Conservation (phyloP, 352 stramenopile species). For the Plasmopara viticola region DNA sequence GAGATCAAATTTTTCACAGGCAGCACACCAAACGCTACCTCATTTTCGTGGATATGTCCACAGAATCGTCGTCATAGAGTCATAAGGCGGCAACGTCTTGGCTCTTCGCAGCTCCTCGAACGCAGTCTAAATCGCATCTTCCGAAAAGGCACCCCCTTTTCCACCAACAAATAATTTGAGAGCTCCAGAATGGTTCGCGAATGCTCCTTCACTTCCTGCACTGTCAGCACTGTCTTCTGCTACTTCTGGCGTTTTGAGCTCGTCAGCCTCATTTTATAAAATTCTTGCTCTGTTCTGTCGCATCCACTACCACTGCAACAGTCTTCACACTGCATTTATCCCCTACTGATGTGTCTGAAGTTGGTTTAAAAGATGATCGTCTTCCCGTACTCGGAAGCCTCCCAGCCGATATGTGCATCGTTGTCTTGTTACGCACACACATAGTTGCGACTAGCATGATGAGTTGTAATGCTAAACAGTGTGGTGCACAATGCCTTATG, state of each 20-base stretch:
- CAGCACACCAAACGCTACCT: conserved; percentile 55
- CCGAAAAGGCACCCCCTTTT: conserved; percentile 62
- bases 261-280: no score
- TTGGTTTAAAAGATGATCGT: no score
- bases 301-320: not conserved
- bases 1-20: conserved; percentile 72
- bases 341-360: conserved; percentile 34
- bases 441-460: conserved; percentile 55
- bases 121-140: conserved; percentile 45
- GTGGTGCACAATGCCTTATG: conserved; percentile 1
- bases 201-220: not conserved
- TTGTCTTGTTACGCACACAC: conserved; percentile 62
- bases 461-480: conserved; percentile 26
- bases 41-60: conserved; percentile 51
- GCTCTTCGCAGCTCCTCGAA: conserved; percentile 56
- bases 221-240: not conserved
- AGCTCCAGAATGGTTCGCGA: not conserved
- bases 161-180: conserved; percentile 46
- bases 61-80: conserved; percentile 60
- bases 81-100: conserved; percentile 31
- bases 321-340: conserved; percentile 1
- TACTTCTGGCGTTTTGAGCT: not conserved
- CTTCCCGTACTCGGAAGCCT: no score
- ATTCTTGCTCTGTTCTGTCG: not conserved
- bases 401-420: no score